A percentile compares a stretch with the other conserved stretches of the same genome.
phyloP scores from a whole-genome alignment of 1,284 basidiomycete species.

The Cutaneotrichosporon sp. region DNA sequence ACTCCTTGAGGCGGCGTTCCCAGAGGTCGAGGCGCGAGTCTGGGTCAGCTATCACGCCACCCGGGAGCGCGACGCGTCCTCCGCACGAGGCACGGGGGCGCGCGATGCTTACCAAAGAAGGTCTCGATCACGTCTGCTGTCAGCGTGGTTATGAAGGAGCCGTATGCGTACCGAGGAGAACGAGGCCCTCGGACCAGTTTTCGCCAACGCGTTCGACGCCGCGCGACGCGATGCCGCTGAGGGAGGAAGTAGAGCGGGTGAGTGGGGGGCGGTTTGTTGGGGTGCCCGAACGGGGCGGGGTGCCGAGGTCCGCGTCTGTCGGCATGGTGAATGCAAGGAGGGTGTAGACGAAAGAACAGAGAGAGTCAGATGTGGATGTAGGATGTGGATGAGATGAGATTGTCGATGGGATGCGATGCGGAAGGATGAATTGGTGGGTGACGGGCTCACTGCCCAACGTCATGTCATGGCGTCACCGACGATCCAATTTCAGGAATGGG shows the following conservation, averaged over 20 bases:
- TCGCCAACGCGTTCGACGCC: conserved; percentile 45
- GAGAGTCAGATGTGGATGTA: no score
- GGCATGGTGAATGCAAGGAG: neutral
- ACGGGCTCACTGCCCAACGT: no score
- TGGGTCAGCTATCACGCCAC: no score
- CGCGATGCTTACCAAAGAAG: conserved; percentile 44
- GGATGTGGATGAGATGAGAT: no score
- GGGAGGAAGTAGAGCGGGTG: conserved; percentile 26
- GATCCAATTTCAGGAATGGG: no score
- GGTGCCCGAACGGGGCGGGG: neutral
- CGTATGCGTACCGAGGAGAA: conserved; percentile 43
- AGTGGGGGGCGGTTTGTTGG: conserved; percentile 7
- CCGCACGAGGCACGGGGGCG: neutral
- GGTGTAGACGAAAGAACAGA: neutral
- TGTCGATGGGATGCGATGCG: no score
- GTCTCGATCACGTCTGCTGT: conserved; percentile 53
- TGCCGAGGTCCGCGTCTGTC: neutral
- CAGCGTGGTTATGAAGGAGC: conserved; percentile 16
- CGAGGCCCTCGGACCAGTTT: conserved; percentile 43
- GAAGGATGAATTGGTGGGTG: no score
- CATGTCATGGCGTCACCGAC: no score
- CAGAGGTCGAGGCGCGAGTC: conserved; percentile 87
- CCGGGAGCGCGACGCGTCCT: no score
- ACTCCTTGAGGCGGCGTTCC: conserved; percentile 81
- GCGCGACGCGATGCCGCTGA: conserved; percentile 35